Base-by-base conservation (phyloP, 2,329 filamentous ascomycete genomes). In the Neonectria sp. region DNA sequence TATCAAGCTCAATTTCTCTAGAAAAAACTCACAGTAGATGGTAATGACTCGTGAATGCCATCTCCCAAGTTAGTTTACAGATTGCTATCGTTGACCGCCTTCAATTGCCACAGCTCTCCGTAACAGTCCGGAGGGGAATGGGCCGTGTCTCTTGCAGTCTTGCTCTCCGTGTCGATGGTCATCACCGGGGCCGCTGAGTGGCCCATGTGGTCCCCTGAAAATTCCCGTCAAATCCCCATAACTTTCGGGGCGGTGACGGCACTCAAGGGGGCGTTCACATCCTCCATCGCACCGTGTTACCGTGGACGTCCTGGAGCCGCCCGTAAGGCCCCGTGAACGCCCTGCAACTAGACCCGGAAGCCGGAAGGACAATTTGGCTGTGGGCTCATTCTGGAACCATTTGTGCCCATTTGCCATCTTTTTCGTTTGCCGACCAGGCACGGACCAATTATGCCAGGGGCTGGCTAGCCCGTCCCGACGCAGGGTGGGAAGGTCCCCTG, bases 321-420 rank as follows among this genome's bases (percentile, higher is more conserved):
- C 62, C 55, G 62, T 65, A 55, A 59, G 29, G 56, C 51, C 59
- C 62, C 66, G 62, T 45, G 57, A 55, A 65, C 51, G 59, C 52
- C 31, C 55, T 73, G 65, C 62, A 61, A 49, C 59, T 73, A 71
- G 72, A 49, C 60, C 64, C 79, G 79, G 79, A 78, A 76, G 69
- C 64, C 79, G 78, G 79, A 75, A 80, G 64, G 57, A 65, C 69
- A 71, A 66, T 69, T 71, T 65, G 60, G 45, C 59, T 71, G 78
- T 81, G 78, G 80, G 75, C 78, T 80, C 78, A 81, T 80, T 79
- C 75, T 80, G 72, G 72, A 70, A 73, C 73, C 75, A 76, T 76
- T 73, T 67, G 55, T 43, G 21, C 61, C 45, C 60, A 62, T 59
- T 61, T 57, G 27, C 63, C 67, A 68, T 73, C 63, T 71, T 67